Evolutionary conservation across 164 flowering plant species (phyloP).

Genomic region (Magnolia officinalis): DNA sequence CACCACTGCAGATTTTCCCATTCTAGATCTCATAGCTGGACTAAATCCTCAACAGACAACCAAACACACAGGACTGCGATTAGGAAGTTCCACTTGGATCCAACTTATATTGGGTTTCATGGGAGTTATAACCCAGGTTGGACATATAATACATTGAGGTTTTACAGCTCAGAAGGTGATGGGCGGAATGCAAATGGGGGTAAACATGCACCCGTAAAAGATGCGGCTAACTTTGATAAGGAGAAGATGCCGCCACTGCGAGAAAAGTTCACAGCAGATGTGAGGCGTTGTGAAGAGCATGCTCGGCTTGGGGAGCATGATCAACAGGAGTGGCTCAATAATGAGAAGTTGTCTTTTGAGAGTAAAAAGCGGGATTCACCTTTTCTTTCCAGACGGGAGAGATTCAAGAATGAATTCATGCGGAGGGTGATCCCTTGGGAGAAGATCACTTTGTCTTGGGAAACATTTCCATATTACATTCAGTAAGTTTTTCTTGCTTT

Average conservation of each 20-base stretch:
- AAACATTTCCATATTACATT: conserved; percentile 81
- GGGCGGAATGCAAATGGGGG: conserved; percentile 77
- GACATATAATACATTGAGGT: conserved; percentile 28
- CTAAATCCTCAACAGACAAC: conserved; percentile 3
- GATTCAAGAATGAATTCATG: conserved; percentile 74
- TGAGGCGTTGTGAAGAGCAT: conserved; percentile 53
- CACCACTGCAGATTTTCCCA: conserved; percentile 14
- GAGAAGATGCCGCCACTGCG: conserved; percentile 30
- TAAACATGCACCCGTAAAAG: conserved; percentile 49
- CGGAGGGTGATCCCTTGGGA: conserved; percentile 91
- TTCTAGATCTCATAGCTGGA: conserved; percentile 14
- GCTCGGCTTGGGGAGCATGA: conserved; percentile 84
- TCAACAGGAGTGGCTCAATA: conserved; percentile 87
- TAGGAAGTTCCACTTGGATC: conserved; percentile 27
- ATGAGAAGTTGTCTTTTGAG: conserved; percentile 70
- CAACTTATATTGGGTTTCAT: conserved; percentile 8
- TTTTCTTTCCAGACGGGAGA: conserved; percentile 63
- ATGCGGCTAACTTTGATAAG: conserved; percentile 43
- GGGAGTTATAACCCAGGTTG: conserved; percentile 21
- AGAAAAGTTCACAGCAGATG: conserved; percentile 32
- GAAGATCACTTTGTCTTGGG: conserved; percentile 88
- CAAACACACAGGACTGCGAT: conserved; percentile 16
- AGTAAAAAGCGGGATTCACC: conserved; percentile 80
- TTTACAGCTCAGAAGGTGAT: conserved; percentile 82
- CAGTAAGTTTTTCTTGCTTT: conserved; percentile 44